A percentile compares a stretch with the other conserved stretches of the same genome.
Conservation (phyloP, 805 yeast species). For the Ogataea corticis region DNA sequence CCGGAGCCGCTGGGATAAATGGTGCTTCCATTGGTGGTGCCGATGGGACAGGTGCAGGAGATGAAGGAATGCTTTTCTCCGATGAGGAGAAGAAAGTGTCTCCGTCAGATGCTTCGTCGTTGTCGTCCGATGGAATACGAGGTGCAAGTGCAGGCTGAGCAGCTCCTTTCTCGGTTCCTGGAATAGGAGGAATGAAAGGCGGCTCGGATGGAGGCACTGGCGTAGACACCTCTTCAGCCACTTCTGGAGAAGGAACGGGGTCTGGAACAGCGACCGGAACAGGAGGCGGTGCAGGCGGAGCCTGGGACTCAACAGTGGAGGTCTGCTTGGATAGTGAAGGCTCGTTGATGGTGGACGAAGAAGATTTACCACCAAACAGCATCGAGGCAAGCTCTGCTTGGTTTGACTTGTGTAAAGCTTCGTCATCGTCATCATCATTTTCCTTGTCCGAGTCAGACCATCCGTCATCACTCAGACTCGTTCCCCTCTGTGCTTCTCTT, state of each 20-base stretch:
- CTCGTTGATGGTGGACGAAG: constrained; percentile 25
- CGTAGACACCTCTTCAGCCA: constrained; percentile 3
- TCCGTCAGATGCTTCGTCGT: neutral
- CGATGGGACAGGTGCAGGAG: constrained; percentile 15
- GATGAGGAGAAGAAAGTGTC: constrained; percentile 2
- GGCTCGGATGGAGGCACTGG: neutral
- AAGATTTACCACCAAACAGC: constrained; percentile 54
- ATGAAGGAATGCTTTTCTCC: constrained; percentile 2
- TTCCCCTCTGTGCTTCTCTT: constrained; percentile 69
- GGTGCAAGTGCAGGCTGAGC: constrained; percentile 12
- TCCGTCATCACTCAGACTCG: constrained; percentile 44
- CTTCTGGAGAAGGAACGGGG: neutral
- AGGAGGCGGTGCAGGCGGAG: constrained; percentile 23
- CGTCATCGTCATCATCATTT: constrained; percentile 45
- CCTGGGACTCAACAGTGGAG: neutral
- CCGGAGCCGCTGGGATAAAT: constrained; percentile 12
- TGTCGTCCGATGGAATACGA: constrained; percentile 11
- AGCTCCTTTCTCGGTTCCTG: constrained; percentile 2
- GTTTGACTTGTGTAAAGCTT: constrained; percentile 47
- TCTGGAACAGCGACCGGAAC: constrained; percentile 6
- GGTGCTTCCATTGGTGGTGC: neutral
- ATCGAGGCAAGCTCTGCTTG: constrained; percentile 58
- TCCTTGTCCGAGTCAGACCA: constrained; percentile 43
- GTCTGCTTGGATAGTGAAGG: constrained; percentile 5
- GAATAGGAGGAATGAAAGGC: neutral